Conservation (phyloP, 2,329 filamentous ascomycete genomes). For the Cytospora schulzeri region DNA sequence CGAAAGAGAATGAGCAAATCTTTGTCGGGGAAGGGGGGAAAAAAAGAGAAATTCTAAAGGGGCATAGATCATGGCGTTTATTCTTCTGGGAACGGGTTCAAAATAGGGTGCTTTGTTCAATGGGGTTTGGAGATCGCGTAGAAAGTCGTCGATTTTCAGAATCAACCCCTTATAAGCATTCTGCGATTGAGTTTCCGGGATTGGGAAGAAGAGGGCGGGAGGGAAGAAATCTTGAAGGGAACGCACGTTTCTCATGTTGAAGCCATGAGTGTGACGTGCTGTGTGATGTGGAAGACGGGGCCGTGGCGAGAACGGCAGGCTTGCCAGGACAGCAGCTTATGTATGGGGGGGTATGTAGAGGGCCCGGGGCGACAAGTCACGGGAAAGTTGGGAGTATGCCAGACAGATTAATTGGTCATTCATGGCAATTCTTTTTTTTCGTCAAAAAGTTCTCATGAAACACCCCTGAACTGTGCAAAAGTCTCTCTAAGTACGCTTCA, state of each 20-base stretch:
- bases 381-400: not conserved
- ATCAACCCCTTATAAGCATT: conserved; percentile 8
- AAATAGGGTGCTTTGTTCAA: conserved; percentile 12
- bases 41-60: conserved; percentile 10
- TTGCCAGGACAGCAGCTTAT: conserved; percentile 4
- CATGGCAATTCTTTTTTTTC: conserved; percentile 13
- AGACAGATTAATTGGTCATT: conserved; percentile 7
- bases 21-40: conserved; percentile 15
- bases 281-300: not conserved
- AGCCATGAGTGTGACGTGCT: not conserved
- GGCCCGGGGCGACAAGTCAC: not conserved
- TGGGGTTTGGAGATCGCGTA: conserved; percentile 19
- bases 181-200: conserved; percentile 15
- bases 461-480: not conserved
- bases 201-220: conserved; percentile 3
- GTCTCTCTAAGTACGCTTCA: conserved; percentile 10
- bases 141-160: conserved; percentile 7
- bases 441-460: not conserved
- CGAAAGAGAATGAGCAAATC: conserved; percentile 10
- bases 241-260: not conserved
- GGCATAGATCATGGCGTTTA: conserved; percentile 29
- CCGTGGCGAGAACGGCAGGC: not conserved
- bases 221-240: not conserved
- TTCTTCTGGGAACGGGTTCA: conserved; percentile 13
- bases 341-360: not conserved